Base-by-base conservation (phyloP, 176 grass and related monocot species). In the Musa troglodytarum region DNA sequence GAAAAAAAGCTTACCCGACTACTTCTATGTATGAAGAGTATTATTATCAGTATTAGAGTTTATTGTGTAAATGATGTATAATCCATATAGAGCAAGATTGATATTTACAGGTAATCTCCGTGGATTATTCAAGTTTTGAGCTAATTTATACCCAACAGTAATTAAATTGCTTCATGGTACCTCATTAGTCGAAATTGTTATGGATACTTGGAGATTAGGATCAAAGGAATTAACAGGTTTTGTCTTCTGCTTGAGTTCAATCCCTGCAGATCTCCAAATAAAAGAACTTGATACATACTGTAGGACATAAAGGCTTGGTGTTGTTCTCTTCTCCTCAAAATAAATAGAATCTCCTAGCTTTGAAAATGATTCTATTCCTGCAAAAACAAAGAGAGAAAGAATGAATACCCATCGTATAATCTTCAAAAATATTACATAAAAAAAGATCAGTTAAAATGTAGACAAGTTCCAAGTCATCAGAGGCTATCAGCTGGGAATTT, bases 331-430 rank as follows among this genome's bases (percentile, higher is more conserved):
- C 52, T 91, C 80, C 74, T 91, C 94, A 23, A 98, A 98, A 43
- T 98, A 98, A 29, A 98, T 91, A 9, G 94, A 91, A 85, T 98
- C 84, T 52, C 90, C 90, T 67, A 98, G 68, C 62, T 98, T 98
- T 55, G 94, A 98, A 59, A 98, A 98, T 3, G 94, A 98, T 9
- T 93, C 95, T 63, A 98, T 91, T 52, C 86, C 94, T 98, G 78
- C 50, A 63, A 53, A 72, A 73, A 12, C 43, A 73, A 73, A 52
- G 28, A 57, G 3, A 19, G 34, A 43, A 43, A 43, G 34, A 2
- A 28, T 74, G 9, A 70, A 50, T 8, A 21, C 4, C 20, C 29
- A 20, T 51, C 43, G 20, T 70, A 11, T 50, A 17, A 70, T 20
- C 34, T 70, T 21, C 68, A 51, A 21, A 34, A 50, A 43, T 43